These are phyloP conservation scores for Cenchrus fungigraminus DNA, from an alignment of 176 grass and related monocot genomes.

Conservation along the genomic window DNA sequence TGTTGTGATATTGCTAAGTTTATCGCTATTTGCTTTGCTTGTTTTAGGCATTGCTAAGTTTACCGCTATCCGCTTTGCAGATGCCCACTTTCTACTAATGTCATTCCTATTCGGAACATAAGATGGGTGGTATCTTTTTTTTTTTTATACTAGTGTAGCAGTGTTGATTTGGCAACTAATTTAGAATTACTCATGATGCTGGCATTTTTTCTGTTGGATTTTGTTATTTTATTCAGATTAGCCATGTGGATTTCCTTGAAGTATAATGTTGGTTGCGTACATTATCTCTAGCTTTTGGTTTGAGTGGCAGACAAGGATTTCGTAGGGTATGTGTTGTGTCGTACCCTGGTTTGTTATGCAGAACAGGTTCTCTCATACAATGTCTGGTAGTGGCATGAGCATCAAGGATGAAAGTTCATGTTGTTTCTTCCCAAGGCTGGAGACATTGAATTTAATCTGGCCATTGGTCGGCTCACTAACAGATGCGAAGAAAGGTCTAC, in stretches of 20 bases:
- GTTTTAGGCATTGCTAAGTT: not conserved
- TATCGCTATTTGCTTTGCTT: not conserved
- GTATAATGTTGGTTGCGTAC: not conserved
- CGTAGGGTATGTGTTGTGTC: not conserved
- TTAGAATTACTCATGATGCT: not conserved
- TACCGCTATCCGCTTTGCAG: not conserved
- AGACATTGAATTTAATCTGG: not conserved
- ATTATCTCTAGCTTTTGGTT: not conserved
- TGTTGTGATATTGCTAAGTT: not conserved
- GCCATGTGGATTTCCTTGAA: not conserved
- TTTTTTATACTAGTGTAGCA: not conserved
- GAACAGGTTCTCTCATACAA: not conserved
- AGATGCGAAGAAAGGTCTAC: not conserved
- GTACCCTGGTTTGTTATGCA: not conserved
- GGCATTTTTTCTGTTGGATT: not conserved
- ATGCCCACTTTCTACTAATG: not conserved
- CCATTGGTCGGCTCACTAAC: not conserved
- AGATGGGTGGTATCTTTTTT: not conserved
- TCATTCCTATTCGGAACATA: not conserved
- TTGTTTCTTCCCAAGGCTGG: not conserved
- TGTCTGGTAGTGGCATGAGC: not conserved
- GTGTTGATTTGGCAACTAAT: not conserved
- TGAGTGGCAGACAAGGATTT: not conserved
- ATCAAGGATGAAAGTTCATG: conserved; percentile 18
- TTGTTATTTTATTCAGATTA: conserved; percentile 4